phyloP scores from a whole-genome alignment of 2,329 filamentous ascomycete genomes.

The Apiospora arundinis region DNA sequence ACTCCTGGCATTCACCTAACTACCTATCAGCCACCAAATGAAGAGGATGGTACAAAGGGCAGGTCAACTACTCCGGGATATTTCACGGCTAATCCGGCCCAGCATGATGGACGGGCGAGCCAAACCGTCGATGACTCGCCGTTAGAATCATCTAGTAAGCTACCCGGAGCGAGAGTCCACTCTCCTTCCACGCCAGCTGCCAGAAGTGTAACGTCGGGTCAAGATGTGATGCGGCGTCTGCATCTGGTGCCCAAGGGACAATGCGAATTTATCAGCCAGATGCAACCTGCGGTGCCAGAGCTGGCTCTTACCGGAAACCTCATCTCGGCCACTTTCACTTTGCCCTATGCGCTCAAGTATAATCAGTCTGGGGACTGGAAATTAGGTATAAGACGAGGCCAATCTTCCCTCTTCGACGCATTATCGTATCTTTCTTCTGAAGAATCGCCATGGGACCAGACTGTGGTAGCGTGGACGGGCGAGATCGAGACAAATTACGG shows the following conservation, averaged over 20 bases:
- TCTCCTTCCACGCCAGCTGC: constrained; percentile 31
- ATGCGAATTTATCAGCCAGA: constrained; percentile 60
- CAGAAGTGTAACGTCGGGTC: constrained; percentile 44
- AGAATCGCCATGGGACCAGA: constrained; percentile 86
- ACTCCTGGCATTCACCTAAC: no score
- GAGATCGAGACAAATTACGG: constrained; percentile 70
- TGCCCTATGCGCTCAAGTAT: constrained; percentile 65
- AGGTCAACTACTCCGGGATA: no score
- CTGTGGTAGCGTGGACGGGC: constrained; percentile 92
- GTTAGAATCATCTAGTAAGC: neutral
- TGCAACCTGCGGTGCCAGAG: constrained; percentile 62
- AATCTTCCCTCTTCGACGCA: constrained; percentile 90
- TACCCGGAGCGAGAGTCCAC: neutral
- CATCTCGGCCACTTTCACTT: constrained; percentile 70
- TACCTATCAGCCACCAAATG: no score
- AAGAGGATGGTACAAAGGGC: no score
- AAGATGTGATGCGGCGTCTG: constrained; percentile 51
- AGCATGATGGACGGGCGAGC: no score
- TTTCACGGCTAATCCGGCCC: no score
- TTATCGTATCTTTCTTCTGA: constrained; percentile 88
- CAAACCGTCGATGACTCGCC: neutral
- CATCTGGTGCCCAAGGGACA: constrained; percentile 49
- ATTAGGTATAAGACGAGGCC: constrained; percentile 78
- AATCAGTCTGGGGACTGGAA: constrained; percentile 68
- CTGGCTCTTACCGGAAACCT: constrained; percentile 67